These are phyloP conservation scores for Gossypium trilobum DNA, from an alignment of 441 rosid genomes.

Conservation along the genomic window DNA sequence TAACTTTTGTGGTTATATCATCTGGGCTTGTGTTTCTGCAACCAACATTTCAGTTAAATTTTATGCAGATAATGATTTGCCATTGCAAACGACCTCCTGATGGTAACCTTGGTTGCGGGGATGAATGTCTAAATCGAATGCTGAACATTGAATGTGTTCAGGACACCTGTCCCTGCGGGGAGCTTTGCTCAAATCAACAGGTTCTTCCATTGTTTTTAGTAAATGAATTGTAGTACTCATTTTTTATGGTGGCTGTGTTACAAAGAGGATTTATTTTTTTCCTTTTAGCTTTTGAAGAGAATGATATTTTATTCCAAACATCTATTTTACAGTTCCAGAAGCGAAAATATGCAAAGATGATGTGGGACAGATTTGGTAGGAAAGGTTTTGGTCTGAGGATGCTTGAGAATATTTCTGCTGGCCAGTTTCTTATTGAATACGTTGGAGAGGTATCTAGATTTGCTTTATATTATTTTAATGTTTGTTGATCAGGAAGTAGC, in stretches of 20 bases:
- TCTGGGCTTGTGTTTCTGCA: slow-evolving; percentile 3
- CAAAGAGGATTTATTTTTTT: slow-evolving; percentile 8
- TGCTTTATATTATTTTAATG: background rate
- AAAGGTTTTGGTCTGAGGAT: slow-evolving; percentile 88
- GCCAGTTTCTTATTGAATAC: slow-evolving; percentile 86
- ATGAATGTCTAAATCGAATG: slow-evolving; percentile 89
- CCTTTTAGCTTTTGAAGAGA: slow-evolving; percentile 6
- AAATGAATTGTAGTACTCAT: background rate
- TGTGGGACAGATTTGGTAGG: slow-evolving; percentile 74
- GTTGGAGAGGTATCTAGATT: slow-evolving; percentile 77
- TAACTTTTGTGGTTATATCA: slow-evolving; percentile 3
- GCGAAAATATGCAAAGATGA: slow-evolving; percentile 63
- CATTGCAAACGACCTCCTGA: slow-evolving; percentile 61
- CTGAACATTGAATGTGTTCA: slow-evolving; percentile 90
- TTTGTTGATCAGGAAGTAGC: background rate
- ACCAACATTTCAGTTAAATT: slow-evolving; percentile 14
- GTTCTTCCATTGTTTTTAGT: slow-evolving; percentile 24
- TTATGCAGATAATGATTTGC: slow-evolving; percentile 84
- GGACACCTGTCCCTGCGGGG: slow-evolving; percentile 88
- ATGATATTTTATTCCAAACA: slow-evolving; percentile 20
- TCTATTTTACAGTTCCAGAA: slow-evolving; percentile 72
- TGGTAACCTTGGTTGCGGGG: slow-evolving; percentile 72
- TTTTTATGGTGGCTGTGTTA: background rate
- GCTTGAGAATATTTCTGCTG: slow-evolving; percentile 60
- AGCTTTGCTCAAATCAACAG: slow-evolving; percentile 61